A percentile compares a stretch with the other conserved stretches of the same genome.
Conservation (phyloP, 2,329 filamentous ascomycete genomes). For the Nemania sp. region DNA sequence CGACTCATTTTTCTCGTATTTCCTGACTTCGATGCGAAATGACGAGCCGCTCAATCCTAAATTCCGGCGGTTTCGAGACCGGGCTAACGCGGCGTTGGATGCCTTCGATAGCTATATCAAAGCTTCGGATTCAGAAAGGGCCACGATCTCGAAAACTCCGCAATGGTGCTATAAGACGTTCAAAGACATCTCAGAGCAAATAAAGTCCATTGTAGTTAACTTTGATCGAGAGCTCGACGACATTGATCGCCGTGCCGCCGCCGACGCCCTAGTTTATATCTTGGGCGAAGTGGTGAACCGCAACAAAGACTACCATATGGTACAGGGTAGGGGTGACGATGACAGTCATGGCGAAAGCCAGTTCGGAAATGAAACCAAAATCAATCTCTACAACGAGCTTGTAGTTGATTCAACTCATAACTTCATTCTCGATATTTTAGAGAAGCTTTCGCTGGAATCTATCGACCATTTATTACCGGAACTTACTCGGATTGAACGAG, state of each 20-base stretch:
- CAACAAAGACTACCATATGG: constrained; percentile 50
- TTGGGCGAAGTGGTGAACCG: constrained; percentile 59
- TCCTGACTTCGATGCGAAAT: constrained; percentile 60
- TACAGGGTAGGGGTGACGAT: background rate
- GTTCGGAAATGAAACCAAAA: background rate
- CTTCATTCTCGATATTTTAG: constrained; percentile 61
- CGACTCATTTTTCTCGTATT: constrained; percentile 66
- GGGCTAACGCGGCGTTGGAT: constrained; percentile 60
- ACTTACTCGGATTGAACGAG: constrained; percentile 52
- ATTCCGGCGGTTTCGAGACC: constrained; percentile 62
- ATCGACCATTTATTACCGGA: constrained; percentile 44
- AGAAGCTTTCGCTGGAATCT: constrained; percentile 39
- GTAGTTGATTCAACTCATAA: constrained; percentile 25
- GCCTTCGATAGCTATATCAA: constrained; percentile 55
- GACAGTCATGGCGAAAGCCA: constrained; percentile 7
- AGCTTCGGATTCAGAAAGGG: constrained; percentile 24
- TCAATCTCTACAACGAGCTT: constrained; percentile 43
- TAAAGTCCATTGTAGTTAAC: constrained; percentile 57
- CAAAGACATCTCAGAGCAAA: constrained; percentile 56
- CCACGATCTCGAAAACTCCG: constrained; percentile 54
- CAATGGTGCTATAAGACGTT: constrained; percentile 65
- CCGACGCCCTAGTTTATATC: constrained; percentile 61
- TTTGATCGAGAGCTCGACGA: constrained; percentile 54
- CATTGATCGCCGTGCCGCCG: constrained; percentile 59
- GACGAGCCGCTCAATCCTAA: constrained; percentile 59